These are phyloP conservation scores for Ogataea paradorogensis DNA, from an alignment of 805 yeast species.

Conservation along the genomic window DNA sequence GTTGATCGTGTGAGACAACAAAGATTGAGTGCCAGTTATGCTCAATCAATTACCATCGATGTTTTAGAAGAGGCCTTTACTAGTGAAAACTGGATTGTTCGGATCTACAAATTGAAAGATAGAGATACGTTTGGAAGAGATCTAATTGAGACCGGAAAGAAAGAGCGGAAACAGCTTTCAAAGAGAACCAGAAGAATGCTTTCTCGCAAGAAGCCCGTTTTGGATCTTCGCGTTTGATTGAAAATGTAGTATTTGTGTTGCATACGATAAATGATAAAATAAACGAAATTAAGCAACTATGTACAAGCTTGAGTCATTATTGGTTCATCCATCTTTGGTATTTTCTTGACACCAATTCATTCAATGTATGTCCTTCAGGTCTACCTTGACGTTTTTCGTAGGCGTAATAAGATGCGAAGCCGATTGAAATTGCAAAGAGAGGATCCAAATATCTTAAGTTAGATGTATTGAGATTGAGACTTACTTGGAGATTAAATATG, in stretches of 20 bases:
- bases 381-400: constrained; percentile 60
- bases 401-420: constrained; percentile 59
- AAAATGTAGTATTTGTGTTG: constrained; percentile 11
- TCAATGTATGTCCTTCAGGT: constrained; percentile 56
- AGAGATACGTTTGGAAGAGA: constrained; percentile 85
- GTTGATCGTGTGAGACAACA: constrained; percentile 89
- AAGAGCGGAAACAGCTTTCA: constrained; percentile 37
- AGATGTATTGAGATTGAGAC: background rate
- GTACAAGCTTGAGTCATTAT: background rate
- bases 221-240: constrained; percentile 26
- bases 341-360: constrained; percentile 46
- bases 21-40: constrained; percentile 33
- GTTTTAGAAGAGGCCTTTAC: constrained; percentile 93
- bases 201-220: constrained; percentile 28
- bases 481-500: constrained; percentile 15
- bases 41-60: constrained; percentile 53
- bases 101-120: constrained; percentile 89
- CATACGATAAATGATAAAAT: constrained; percentile 7
- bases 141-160: constrained; percentile 52
- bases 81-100: constrained; percentile 93
- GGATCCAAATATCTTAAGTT: constrained; percentile 55
- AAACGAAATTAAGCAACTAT: background rate
- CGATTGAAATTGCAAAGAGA: constrained; percentile 57
- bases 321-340: constrained; percentile 13
- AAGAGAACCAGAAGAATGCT: constrained; percentile 28